Evolutionary conservation across 2,329 filamentous ascomycete species (phyloP), one percentile per base, ranked within the genome.

Genomic region (Verticillium longisporum): DNA sequence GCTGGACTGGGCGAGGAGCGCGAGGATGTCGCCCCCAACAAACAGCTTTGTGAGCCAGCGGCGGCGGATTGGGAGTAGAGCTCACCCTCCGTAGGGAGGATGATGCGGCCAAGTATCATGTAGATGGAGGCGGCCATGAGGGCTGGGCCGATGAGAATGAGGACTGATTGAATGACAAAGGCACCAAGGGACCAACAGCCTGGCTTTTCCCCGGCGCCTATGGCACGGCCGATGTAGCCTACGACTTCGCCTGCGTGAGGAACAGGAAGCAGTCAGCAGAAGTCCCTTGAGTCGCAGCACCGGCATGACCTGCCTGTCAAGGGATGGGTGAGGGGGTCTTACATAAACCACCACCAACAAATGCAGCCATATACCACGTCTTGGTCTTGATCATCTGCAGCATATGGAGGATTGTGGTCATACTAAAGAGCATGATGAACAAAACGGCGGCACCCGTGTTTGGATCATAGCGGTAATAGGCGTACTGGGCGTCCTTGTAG

Each of bases 21-120:
- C 80, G 6, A 83, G 57, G 3, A 85, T 68, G 64, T 87, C 84
- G 38, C 83, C 81, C 6, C 68, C 57, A 4, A 87, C 83, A 62
- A 87, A 87, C 37, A 81, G 72, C 60, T 77, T 80, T 3, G 83
- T 85, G 6, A 86, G 69, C 75, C 78, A 79, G 9, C 62, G 63
- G 31, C 70, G 65, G 10, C 63, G 69, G 18, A 78, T 69, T 33
- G 76, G 58, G 73, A 73, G 60, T 71, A 69, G 0, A 64, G 58
- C 59, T 75, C 71, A 26, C 70, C 75, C 31, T 72, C 71, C 5
- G 78, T 71, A 55, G 72, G 71, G 14, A 68, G 68, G 58, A 81
- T 76, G 31, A 80, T 66, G 13, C 80, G 73, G 9, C 77, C 77
- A 3, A 82, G 74, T 9, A 74, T 74, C 79, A 82, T 82, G 73